Base-by-base conservation (phyloP, 192 early-diverging fungal species). In the Coemansia sp. region DNA sequence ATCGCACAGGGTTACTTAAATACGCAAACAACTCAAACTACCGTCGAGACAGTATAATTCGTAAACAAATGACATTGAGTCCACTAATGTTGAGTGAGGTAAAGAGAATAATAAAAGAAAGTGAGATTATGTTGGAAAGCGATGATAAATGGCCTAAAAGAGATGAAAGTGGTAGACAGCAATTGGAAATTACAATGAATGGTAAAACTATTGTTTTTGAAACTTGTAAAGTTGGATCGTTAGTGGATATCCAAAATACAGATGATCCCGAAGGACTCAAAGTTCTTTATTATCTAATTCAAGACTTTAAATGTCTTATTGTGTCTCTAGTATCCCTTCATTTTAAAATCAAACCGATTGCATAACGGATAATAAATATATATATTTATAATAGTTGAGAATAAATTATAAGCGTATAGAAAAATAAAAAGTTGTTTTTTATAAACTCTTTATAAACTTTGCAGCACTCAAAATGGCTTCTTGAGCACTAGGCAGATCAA, bases 1-100 rank as follows among this genome's bases (percentile, higher is more conserved):
- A 86, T 52, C 78, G 82, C 8, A 85, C 91, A 37, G 93, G 93
- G 34, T 80, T 82, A 32, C 90, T 95, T 41, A 83, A 91, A 46
- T 99, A 99, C 72, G 91, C 94, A 41, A 99, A 99, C 80, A 90
- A 95, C 79, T 95, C 93, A 19, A 94, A 94, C 64, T 99, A 99
- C 78, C 87, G 95, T 57, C 92, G 95, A 55, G 96, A 97, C 69
- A 88, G 87, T 27, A 81, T 99, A 72, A 97, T 99, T 66, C 81
- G 85, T 55, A 99, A 99, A 68, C 83, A 92, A 60, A 87, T 94
- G 58, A 82, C 79, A 23, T 82, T 95, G 30, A 87, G 85, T 44
- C 84, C 85, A 6, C 53, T 84, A 39, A 74, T 97, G 49, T 73
- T 99, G 55, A 80, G 80, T 41, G 94, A 97, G 65, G 61, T 99